Conservation (phyloP, 805 yeast species). For the Sugiyamaella mastotermitis region DNA sequence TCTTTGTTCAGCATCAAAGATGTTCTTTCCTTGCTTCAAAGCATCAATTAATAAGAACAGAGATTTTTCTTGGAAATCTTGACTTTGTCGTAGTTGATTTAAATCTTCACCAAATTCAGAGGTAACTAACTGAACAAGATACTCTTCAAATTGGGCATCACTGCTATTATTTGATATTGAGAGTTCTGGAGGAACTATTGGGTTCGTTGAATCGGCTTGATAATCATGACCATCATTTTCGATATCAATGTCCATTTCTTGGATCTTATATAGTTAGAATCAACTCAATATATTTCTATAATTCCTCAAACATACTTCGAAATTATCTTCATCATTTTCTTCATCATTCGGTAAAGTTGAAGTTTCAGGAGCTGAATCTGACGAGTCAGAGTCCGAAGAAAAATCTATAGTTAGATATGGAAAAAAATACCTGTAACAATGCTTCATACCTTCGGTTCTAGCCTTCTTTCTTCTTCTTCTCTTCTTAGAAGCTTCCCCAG, state of each 20-base stretch:
- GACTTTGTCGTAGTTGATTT: slow-evolving; percentile 36
- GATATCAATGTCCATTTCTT: slow-evolving; percentile 15
- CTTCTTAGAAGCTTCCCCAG: slow-evolving; percentile 7
- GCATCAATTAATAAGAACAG: slow-evolving; percentile 30
- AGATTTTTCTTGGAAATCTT: slow-evolving; percentile 35
- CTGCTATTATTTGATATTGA: not conserved
- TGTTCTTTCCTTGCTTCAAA: slow-evolving; percentile 32
- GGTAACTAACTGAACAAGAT: slow-evolving; percentile 40
- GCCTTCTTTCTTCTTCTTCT: slow-evolving; percentile 23
- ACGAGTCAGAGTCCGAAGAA: slow-evolving; percentile 20
- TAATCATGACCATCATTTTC: slow-evolving; percentile 10
- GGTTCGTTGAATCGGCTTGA: not conserved
- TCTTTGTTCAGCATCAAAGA: slow-evolving; percentile 30
- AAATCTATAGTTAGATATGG: slow-evolving; percentile 10
- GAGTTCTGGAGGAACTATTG: slow-evolving; percentile 9
- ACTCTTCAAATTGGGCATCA: slow-evolving; percentile 25
- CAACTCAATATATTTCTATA: too few species aligned
- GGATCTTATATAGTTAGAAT: slow-evolving; percentile 3
- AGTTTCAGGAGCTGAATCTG: slow-evolving; percentile 13
- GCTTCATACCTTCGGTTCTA: slow-evolving; percentile 23
- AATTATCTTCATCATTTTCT: not conserved
- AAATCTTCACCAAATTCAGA: slow-evolving; percentile 43
- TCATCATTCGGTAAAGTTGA: slow-evolving; percentile 3
- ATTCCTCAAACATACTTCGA: too few species aligned
- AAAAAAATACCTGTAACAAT: not conserved